Evolutionary conservation across 768 basidiomycete genomes (phyloP).

Genomic region (Trametes punicea): DNA sequence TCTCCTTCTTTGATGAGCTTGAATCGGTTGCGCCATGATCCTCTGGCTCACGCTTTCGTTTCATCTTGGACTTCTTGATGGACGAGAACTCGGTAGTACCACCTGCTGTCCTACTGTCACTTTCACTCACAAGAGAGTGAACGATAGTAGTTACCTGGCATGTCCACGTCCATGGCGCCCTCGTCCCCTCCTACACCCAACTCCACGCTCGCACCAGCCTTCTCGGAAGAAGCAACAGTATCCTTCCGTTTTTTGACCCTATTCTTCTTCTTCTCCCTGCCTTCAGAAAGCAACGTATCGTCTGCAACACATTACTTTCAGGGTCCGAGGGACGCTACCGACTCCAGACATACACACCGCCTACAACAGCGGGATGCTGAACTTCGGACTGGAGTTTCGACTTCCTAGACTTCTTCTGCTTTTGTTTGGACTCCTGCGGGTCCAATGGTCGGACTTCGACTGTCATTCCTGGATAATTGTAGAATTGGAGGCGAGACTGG

Average conservation of each 20-base stretch:
- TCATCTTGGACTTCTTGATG: slow-evolving; percentile 40
- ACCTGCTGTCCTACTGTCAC: background rate
- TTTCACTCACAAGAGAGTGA: background rate
- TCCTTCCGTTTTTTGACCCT: slow-evolving; percentile 14
- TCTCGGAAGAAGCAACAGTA: background rate
- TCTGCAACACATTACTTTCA: background rate
- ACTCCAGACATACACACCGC: slow-evolving; percentile 23
- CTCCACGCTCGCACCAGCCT: background rate
- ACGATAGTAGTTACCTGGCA: background rate
- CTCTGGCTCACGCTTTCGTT: slow-evolving; percentile 39
- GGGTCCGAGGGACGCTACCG: background rate
- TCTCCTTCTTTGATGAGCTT: slow-evolving; percentile 29
- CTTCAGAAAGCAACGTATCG: background rate
- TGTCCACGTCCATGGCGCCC: slow-evolving; percentile 5
- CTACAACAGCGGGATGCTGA: slow-evolving; percentile 10
- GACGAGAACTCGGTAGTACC: background rate
- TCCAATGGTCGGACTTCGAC: background rate
- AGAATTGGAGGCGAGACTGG: background rate
- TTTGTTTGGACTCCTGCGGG: background rate
- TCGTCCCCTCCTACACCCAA: background rate
- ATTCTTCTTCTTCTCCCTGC: slow-evolving; percentile 9
- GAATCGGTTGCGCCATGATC: slow-evolving; percentile 12
- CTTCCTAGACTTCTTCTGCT: slow-evolving; percentile 24
- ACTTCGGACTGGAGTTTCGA: slow-evolving; percentile 7
- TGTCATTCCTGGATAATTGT: background rate